phyloP scores from a whole-genome alignment of 371 early-diverging fungal species.

The Lichtheimia corymbifera region DNA sequence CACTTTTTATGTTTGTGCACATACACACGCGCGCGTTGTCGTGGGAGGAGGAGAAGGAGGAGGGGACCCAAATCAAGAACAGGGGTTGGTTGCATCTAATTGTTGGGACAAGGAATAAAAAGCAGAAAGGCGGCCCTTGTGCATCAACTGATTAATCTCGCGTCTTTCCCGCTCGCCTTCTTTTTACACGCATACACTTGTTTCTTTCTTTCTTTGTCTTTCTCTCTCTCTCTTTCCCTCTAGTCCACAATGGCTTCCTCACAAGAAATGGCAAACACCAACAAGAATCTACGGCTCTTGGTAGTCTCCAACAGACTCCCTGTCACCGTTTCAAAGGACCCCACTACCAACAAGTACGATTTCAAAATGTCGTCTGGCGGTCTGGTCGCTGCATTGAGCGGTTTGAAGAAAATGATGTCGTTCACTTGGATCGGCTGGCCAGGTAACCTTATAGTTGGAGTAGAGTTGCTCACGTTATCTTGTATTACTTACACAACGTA shows the following conservation, averaged over 20 bases:
- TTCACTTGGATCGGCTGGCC: conserved; percentile 99
- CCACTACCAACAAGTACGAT: conserved; percentile 50
- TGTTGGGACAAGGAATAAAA: too few species aligned
- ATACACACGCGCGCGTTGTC: too few species aligned
- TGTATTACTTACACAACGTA: not conserved
- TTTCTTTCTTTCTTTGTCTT: not conserved
- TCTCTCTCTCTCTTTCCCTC: not conserved
- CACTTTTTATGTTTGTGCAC: too few species aligned
- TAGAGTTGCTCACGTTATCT: not conserved
- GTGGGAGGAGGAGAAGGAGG: too few species aligned
- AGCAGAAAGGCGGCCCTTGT: too few species aligned
- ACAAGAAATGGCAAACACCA: not conserved
- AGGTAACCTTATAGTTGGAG: conserved; percentile 82
- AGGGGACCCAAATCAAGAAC: too few species aligned
- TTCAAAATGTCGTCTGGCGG: conserved; percentile 97
- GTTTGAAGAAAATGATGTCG: conserved; percentile 91
- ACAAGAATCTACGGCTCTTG: conserved; percentile 65
- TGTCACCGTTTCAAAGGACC: conserved; percentile 88
- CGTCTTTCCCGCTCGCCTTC: too few species aligned
- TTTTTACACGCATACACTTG: too few species aligned
- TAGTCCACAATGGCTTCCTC: conserved; percentile 5
- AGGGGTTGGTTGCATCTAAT: too few species aligned
- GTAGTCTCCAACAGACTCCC: conserved; percentile 99
- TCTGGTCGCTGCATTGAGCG: conserved; percentile 95
- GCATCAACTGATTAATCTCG: too few species aligned